These are phyloP conservation scores for Diaporthe nobilis DNA, from an alignment of 2,329 filamentous ascomycete species.

Conservation along the genomic window DNA sequence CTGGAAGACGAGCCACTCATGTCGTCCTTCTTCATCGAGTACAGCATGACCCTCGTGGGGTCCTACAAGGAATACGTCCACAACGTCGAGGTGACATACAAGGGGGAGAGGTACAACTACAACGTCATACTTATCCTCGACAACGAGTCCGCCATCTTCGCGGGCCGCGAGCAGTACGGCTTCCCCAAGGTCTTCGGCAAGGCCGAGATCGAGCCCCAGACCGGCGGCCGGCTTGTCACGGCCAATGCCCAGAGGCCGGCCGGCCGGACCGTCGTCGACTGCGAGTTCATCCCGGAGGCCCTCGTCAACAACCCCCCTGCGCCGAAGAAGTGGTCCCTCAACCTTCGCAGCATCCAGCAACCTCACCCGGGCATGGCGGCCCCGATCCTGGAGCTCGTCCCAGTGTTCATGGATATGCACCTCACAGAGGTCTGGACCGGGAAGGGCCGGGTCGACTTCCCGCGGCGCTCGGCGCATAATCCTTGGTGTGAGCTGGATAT, in stretches of 20 bases:
- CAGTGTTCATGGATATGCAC: neutral
- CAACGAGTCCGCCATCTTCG: slow-evolving; percentile 5
- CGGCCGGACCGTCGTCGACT: neutral
- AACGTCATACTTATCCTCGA: neutral
- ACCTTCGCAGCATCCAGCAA: neutral
- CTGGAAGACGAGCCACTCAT: neutral
- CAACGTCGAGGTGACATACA: neutral
- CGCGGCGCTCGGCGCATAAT: neutral
- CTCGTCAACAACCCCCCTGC: neutral
- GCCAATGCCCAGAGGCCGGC: neutral
- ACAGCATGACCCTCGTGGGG: neutral
- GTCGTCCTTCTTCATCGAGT: neutral
- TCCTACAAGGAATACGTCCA: neutral
- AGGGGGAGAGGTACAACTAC: neutral
- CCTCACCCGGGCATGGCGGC: neutral
- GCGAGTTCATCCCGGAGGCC: neutral
- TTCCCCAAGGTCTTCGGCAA: slow-evolving; percentile 10
- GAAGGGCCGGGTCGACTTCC: neutral
- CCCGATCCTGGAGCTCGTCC: neutral
- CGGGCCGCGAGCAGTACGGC: slow-evolving; percentile 2
- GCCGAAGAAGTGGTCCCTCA: neutral
- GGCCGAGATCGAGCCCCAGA: neutral
- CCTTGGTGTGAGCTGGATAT: neutral
- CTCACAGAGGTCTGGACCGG: slow-evolving; percentile 1
- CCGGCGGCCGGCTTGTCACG: neutral